These are phyloP conservation scores for Penicillium mononematosum DNA, from an alignment of 495 filamentous ascomycete genomes.

Conservation along the genomic window DNA sequence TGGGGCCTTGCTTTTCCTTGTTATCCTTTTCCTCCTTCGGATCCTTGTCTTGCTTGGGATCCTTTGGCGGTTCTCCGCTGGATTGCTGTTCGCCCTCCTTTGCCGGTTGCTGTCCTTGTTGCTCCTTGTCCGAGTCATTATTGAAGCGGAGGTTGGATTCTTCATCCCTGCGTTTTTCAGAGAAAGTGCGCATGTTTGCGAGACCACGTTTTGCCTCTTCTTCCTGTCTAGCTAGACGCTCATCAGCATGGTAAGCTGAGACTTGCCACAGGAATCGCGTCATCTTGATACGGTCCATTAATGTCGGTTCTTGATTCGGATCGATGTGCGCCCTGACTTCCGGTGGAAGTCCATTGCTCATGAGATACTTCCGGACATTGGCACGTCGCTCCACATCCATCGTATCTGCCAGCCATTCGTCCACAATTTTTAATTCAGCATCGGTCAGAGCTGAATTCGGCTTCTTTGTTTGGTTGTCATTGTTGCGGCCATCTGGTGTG, in stretches of 20 bases:
- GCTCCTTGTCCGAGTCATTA: conserved; percentile 1
- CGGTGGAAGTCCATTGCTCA: conserved; percentile 33
- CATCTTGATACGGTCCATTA: conserved; percentile 41
- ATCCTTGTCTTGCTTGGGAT: conserved; percentile 23
- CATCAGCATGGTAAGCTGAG: conserved; percentile 20
- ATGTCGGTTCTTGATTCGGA: conserved; percentile 34
- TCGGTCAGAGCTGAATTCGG: conserved; percentile 33
- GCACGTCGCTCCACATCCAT: conserved; percentile 31
- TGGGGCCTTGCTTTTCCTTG: conserved; percentile 23
- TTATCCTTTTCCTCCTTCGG: conserved; percentile 26
- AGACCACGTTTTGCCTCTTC: neutral
- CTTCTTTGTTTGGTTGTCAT: conserved; percentile 39
- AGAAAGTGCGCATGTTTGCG: neutral
- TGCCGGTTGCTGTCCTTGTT: conserved; percentile 16
- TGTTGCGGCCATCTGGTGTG: conserved; percentile 27
- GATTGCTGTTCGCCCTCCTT: conserved; percentile 42
- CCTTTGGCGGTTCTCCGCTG: conserved; percentile 11
- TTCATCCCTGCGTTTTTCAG: neutral
- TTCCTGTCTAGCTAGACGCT: neutral
- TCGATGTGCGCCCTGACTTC: conserved; percentile 36
- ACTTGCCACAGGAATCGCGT: conserved; percentile 39
- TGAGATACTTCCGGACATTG: conserved; percentile 35
- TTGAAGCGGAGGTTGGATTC: neutral
- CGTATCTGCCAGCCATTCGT: conserved; percentile 28
- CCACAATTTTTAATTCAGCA: conserved; percentile 38